Conservation (phyloP, 1,284 basidiomycete genomes). For the Pyrrhoderma noxium region DNA sequence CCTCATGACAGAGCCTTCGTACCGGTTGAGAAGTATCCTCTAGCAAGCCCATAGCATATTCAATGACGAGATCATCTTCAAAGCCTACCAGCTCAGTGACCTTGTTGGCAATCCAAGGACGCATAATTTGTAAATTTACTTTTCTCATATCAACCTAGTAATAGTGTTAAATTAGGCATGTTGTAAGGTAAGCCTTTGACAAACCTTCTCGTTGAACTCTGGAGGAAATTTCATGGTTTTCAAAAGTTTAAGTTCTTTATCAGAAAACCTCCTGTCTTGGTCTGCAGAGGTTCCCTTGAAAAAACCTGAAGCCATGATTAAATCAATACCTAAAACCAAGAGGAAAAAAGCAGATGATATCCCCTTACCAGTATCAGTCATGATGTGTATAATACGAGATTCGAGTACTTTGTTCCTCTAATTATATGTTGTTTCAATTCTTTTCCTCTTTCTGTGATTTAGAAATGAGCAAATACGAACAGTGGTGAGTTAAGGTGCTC, state of each 20-base stretch:
- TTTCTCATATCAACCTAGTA: constrained; percentile 92
- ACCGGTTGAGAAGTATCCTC: constrained; percentile 85
- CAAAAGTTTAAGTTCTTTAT: constrained; percentile 89
- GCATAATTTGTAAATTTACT: constrained; percentile 83
- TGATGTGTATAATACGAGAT: neutral
- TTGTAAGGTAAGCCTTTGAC: neutral
- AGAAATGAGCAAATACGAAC: no score
- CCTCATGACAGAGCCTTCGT: neutral
- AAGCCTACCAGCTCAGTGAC: constrained; percentile 86
- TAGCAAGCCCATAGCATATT: constrained; percentile 89
- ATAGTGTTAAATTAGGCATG: neutral
- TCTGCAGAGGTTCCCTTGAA: constrained; percentile 84
- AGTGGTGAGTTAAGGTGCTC: no score
- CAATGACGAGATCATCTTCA: constrained; percentile 95
- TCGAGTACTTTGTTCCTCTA: no score
- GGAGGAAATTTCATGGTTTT: constrained; percentile 87
- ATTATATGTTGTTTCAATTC: no score
- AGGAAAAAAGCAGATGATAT: no score
- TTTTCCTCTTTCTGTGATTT: no score
- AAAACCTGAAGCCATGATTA: constrained; percentile 49
- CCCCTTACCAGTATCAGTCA: neutral
- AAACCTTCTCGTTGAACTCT: constrained; percentile 83
- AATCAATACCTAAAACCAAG: no score
- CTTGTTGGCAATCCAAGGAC: constrained; percentile 92
- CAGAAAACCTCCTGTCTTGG: constrained; percentile 85